Evolutionary conservation across 352 stramenopile genomes (phyloP), one percentile per base, ranked within the genome.

Genomic region (Pythium chondricola): DNA sequence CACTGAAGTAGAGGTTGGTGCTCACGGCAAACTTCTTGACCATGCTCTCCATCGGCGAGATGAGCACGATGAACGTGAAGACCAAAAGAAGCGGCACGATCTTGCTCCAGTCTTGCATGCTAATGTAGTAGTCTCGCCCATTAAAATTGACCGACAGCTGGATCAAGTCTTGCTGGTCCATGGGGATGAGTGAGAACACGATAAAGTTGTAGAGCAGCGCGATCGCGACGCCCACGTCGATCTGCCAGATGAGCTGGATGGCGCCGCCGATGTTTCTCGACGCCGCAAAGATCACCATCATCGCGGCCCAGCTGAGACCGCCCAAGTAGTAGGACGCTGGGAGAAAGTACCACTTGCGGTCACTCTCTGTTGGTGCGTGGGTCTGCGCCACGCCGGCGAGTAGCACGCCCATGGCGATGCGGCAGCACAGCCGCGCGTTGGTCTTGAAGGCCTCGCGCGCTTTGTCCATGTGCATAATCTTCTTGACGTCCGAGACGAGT

Each of bases 1-100:
- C 56, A 87, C 75, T 78, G 66, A 88, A 88, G 58, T 83, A 91
- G 27, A 87, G 49, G 46, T 86, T 91, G 8, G 74, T 85, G 48
- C 72, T 75, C 11, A 88, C 65, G 11, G 77, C 74, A 35, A 87
- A 91, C 44, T 85, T 88, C 52, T 91, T 85, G 6, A 83, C 71
- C 29, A 86, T 91, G 14, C 52, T 30, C 58, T 78, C 73, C 46
- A 88, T 70, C 0, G 79, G 79, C 20, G 65, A 69, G 7, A 88
- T 45, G 22, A 88, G 52, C 25, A 88, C 64, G 13, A 85, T 36
- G 13, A 88, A 54, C 17, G 74, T 91, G 62, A 86, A 91, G 14
- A 60, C 40, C 35, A 82, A 52, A n/a, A 91, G 57, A 14, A 85
- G 43, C 3, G 74, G 76, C 11, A 85, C 45, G 2, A 73, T 64